Evolutionary conservation across 2,329 filamentous ascomycete genomes (phyloP), one percentile per base, ranked within the genome.

Genomic region (Fusarium clavum): DNA sequence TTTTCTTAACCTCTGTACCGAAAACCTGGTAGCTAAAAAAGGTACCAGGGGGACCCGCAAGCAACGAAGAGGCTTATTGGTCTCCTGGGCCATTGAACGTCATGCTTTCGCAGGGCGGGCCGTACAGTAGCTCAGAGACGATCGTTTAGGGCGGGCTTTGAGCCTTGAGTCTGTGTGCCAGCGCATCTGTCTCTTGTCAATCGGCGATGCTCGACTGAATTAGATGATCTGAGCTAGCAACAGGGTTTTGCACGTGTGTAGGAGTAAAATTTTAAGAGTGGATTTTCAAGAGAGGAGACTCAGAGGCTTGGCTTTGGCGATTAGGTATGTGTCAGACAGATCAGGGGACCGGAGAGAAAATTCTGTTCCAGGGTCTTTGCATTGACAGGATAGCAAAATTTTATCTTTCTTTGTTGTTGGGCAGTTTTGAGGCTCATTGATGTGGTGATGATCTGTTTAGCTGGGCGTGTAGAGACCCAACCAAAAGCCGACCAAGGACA

Each of bases 141-240:
- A 51, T 51, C 47, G 46, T 48, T 20, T 48, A 29, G 46, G 34
- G 34, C 34, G 34, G 34, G 34, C 34, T 38, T n/a, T 38, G 34
- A n/a, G 34, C 45, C 47, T 57, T 57, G 45, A 25, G 34, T 48
- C 24, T n/a, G 38, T 44, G 24, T 64, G 68, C 68, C 68, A 71
- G 49, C 68, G 68, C 68, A 71, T 69, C 56, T n/a, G 45, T 55
- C 40, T 43, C 59, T 57, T 32, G 29, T 41, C 18, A 61, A 57
- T 71, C 68, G 68, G 59, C 64, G 68, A 71, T 71, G 65, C 44
- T 61, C 54, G 32, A 61, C 63, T 52, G 59, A 61, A 64, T 32
- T 65, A 44, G 58, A 69, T 69, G 68, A 71, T 69, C 64, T 65
- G 64, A 65, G 67, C 62, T 54, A 71, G 45, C 34, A 47, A 44